Conservation (phyloP, 257 asterid genomes). For the Solanum tacnaense region DNA sequence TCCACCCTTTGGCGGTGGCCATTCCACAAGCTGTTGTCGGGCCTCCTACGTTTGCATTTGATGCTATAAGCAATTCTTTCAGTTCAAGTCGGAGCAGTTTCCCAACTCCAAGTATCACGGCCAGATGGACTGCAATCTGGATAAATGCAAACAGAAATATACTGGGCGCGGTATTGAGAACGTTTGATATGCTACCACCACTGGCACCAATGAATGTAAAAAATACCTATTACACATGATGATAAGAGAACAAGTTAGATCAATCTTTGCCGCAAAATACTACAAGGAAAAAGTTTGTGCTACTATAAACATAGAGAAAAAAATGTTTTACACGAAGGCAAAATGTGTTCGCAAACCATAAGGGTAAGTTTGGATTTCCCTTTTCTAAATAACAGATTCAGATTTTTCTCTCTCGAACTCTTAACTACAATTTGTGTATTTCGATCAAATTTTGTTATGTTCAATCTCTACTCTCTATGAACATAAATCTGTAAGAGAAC, state of each 20-base stretch:
- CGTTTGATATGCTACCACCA: constrained; percentile 81
- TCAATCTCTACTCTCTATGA: not conserved
- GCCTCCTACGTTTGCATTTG: constrained; percentile 96
- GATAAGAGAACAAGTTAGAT: not conserved
- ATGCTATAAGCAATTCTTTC: constrained; percentile 69
- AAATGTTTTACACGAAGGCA: not conserved
- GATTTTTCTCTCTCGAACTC: not conserved
- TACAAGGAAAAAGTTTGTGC: not conserved
- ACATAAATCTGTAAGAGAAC: not conserved
- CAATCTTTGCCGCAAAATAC: not conserved
- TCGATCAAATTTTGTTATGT: not conserved
- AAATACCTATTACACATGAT: constrained; percentile 36
- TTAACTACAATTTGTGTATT: not conserved
- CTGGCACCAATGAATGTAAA: constrained; percentile 72
- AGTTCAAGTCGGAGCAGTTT: constrained; percentile 61
- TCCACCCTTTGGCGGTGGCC: constrained; percentile 99
- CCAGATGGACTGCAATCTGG: constrained; percentile 72
- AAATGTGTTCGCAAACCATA: not conserved
- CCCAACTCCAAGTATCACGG: constrained; percentile 67
- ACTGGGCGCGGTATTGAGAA: constrained; percentile 67
- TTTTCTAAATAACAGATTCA: not conserved
- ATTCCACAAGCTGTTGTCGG: constrained; percentile 95
- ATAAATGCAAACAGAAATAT: constrained; percentile 60
- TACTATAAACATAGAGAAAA: not conserved
- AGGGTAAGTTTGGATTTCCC: not conserved